phyloP scores from a whole-genome alignment of 2,329 filamentous ascomycete species.

The Colletotrichum sp. region DNA sequence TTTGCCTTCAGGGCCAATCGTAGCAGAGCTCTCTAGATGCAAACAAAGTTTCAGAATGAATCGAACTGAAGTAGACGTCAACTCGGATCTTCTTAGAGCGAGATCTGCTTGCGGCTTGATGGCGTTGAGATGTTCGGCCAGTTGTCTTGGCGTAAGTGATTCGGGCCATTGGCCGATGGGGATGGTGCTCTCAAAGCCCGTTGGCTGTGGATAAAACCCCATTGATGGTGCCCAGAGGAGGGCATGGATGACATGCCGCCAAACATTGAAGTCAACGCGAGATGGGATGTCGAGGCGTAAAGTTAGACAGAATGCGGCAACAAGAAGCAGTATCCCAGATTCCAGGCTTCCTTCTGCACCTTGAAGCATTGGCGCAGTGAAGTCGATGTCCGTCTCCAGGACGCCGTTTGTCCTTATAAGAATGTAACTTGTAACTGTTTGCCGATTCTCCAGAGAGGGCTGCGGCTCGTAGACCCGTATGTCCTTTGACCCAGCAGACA shows the following conservation, averaged over 20 bases:
- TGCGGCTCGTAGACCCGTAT: background rate
- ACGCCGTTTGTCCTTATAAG: background rate
- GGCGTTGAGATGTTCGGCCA: background rate
- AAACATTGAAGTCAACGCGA: background rate
- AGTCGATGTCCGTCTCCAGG: background rate
- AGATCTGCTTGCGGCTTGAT: background rate
- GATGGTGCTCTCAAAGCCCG: background rate
- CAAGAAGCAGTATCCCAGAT: background rate
- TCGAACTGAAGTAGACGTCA: background rate
- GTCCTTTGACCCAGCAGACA: background rate
- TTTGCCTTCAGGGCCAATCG: background rate
- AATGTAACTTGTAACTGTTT: background rate
- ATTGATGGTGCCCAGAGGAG: background rate
- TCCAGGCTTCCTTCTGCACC: background rate
- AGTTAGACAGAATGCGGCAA: rapidly evolving
- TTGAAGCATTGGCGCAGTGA: background rate
- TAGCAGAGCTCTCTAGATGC: background rate
- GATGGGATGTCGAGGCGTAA: background rate
- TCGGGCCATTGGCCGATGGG: background rate
- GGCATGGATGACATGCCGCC: background rate
- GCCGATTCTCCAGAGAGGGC: background rate
- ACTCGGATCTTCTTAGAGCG: background rate
- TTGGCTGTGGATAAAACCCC: background rate
- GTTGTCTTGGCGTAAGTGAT: rapidly evolving
- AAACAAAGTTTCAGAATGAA: background rate